These are phyloP conservation scores for Cicer yamashitae DNA, from an alignment of 306 rosid genomes.

Conservation along the genomic window DNA sequence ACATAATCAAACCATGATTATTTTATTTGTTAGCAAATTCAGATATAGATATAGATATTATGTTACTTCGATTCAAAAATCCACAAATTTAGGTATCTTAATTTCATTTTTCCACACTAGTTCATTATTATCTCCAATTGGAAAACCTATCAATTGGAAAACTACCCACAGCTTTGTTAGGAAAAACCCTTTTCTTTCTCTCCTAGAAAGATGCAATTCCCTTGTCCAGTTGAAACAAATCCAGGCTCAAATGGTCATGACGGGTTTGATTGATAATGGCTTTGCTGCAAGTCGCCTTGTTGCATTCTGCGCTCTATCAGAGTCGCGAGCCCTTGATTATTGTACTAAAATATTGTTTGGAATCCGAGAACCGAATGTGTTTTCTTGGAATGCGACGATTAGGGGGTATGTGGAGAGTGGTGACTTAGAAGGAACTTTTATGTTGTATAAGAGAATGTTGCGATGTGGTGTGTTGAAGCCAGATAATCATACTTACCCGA, in stretches of 20 bases:
- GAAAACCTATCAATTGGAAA: slow-evolving; percentile 66
- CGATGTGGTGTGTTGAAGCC: slow-evolving; percentile 54
- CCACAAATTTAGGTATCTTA: slow-evolving; percentile 6
- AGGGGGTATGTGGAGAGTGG: slow-evolving; percentile 71
- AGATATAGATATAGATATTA: slow-evolving; percentile 36
- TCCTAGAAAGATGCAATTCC: slow-evolving; percentile 66
- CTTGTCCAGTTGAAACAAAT: slow-evolving; percentile 71
- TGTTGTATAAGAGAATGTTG: slow-evolving; percentile 67
- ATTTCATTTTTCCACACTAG: slow-evolving; percentile 47
- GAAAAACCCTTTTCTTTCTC: slow-evolving; percentile 61
- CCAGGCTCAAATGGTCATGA: slow-evolving; percentile 69
- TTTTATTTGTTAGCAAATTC: slow-evolving; percentile 39
- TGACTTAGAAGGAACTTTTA: slow-evolving; percentile 53
- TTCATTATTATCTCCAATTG: slow-evolving; percentile 51
- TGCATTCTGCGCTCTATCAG: slow-evolving; percentile 76
- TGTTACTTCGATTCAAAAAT: slow-evolving; percentile 35
- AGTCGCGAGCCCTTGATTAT: slow-evolving; percentile 59
- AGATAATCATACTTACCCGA: slow-evolving; percentile 73
- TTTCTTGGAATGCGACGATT: slow-evolving; percentile 77
- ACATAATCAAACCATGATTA: slow-evolving; percentile 46
- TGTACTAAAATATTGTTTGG: slow-evolving; percentile 56
- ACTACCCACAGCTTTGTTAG: slow-evolving; percentile 57
- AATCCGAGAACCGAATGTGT: slow-evolving; percentile 51
- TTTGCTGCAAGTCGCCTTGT: slow-evolving; percentile 76
- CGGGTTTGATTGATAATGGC: slow-evolving; percentile 58